These are phyloP conservation scores for Phytopythium sindhum DNA, from an alignment of 352 stramenopile genomes.

Conservation along the genomic window DNA sequence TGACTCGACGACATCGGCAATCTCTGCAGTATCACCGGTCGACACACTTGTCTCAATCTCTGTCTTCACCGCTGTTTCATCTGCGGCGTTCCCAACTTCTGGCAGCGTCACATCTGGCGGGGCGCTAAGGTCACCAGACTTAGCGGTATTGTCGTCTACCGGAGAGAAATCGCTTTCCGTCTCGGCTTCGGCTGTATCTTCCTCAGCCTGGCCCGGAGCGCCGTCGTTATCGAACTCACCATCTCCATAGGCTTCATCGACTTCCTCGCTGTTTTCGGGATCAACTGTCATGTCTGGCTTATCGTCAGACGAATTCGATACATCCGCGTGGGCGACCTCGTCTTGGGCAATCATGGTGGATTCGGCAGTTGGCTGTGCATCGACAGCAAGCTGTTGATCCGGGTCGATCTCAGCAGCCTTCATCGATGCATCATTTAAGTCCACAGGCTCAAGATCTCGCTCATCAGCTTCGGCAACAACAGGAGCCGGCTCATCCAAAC, in stretches of 20 bases:
- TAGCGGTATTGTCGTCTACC: neutral
- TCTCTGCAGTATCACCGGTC: neutral
- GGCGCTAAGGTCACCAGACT: neutral
- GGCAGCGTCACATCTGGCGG: no score
- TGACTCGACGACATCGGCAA: neutral
- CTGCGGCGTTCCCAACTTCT: neutral
- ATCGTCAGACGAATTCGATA: neutral
- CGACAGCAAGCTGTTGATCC: neutral
- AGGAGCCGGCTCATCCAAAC: neutral
- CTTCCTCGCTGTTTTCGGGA: neutral
- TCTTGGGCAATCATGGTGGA: neutral
- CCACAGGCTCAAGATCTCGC: neutral
- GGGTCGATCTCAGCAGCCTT: neutral
- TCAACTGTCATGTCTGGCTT: neutral
- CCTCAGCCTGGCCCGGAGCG: neutral
- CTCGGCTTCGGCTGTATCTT: neutral
- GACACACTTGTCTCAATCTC: neutral
- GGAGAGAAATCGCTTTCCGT: neutral
- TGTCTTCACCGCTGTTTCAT: neutral
- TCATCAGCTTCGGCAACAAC: neutral
- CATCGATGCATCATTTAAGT: neutral
- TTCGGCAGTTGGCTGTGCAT: neutral
- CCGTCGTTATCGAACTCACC: slow-evolving; percentile 3
- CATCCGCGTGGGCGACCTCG: neutral
- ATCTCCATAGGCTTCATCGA: neutral